Evolutionary conservation across 306 rosid genomes (phyloP).

Genomic region (Lupinus albus): DNA sequence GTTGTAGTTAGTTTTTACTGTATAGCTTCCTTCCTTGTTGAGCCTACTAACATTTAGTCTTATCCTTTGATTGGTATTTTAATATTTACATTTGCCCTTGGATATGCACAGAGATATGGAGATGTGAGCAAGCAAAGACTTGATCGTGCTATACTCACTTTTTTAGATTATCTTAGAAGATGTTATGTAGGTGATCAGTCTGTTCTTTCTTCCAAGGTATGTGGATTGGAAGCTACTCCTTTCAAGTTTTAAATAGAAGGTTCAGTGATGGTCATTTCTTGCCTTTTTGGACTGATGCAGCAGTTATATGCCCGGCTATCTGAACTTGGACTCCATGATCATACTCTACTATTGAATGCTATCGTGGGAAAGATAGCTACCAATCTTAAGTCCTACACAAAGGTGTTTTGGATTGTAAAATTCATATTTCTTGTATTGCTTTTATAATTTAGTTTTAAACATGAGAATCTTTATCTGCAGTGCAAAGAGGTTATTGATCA

Average conservation of each 20-base stretch:
- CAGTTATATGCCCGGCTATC: constrained; percentile 86
- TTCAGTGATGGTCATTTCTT: constrained; percentile 39
- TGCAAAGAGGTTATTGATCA: constrained; percentile 57
- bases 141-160: constrained; percentile 53
- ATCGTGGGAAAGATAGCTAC: constrained; percentile 85
- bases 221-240: constrained; percentile 18
- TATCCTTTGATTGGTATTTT: constrained; percentile 3
- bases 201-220: constrained; percentile 50
- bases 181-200: constrained; percentile 51
- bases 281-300: constrained; percentile 53
- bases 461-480: constrained; percentile 41
- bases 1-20: neutral
- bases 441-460: constrained; percentile 25
- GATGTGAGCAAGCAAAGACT: constrained; percentile 53
- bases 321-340: constrained; percentile 91
- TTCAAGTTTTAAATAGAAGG: constrained; percentile 22
- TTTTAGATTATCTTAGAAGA: constrained; percentile 49
- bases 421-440: constrained; percentile 4
- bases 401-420: constrained; percentile 53
- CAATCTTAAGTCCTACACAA: constrained; percentile 79
- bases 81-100: constrained; percentile 20
- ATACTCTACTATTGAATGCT: constrained; percentile 69
- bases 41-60: constrained; percentile 17
- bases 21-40: constrained; percentile 12
- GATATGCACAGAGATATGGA: constrained; percentile 45